A percentile compares a stretch with the other conserved stretches of the same genome.
Conservation (phyloP, 2,329 filamentous ascomycete species). For the Colletotrichum melonis region DNA sequence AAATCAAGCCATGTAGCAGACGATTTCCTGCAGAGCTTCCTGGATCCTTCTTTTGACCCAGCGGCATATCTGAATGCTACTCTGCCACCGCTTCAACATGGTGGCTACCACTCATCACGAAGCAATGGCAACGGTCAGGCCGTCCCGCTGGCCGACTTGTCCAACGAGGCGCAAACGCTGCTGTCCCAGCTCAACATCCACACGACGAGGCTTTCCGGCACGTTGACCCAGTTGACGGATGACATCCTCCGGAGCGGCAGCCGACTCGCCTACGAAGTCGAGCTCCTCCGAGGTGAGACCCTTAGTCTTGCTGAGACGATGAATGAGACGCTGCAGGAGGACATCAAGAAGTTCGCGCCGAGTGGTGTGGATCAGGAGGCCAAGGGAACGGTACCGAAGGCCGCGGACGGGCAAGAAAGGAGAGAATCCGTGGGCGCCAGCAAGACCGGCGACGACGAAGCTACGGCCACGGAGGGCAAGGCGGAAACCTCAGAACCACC, state of each 20-base stretch:
- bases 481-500: constrained; percentile 61
- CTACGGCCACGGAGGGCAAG: constrained; percentile 34
- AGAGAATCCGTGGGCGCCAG: constrained; percentile 13
- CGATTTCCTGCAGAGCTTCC: constrained; percentile 79
- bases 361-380: constrained; percentile 51
- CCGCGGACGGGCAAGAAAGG: constrained; percentile 25
- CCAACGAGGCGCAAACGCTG: constrained; percentile 83
- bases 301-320: constrained; percentile 83
- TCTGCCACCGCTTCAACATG: constrained; percentile 74
- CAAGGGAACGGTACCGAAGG: constrained; percentile 25
- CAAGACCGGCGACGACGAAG: constrained; percentile 19
- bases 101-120: constrained; percentile 38
- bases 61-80: constrained; percentile 86
- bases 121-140: constrained; percentile 44
- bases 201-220: constrained; percentile 83
- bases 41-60: constrained; percentile 82
- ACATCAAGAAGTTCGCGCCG: constrained; percentile 79
- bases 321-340: constrained; percentile 76
- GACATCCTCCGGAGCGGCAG: constrained; percentile 92
- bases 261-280: constrained; percentile 92
- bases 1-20: constrained; percentile 76
- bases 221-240: constrained; percentile 90
- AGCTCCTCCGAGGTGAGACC: constrained; percentile 90
- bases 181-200: constrained; percentile 90
- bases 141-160: constrained; percentile 79